A percentile compares a stretch with the other conserved stretches of the same genome.
phyloP scores from a whole-genome alignment of 2,329 filamentous ascomycete species.

The Penicillium sp. region DNA sequence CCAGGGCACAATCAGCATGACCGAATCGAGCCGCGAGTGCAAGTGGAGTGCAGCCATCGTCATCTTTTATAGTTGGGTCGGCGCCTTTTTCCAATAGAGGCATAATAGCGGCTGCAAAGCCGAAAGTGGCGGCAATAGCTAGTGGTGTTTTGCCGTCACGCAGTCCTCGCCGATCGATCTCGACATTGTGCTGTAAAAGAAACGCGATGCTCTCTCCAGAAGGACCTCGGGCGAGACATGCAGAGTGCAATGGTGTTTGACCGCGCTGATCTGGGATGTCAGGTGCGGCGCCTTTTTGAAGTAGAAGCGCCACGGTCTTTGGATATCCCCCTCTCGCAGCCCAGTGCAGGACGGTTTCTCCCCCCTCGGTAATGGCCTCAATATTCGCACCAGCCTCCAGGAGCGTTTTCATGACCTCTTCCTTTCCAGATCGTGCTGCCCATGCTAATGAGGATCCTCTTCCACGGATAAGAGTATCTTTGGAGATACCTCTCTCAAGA shows the following conservation, averaged over 20 bases:
- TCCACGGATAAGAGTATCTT: neutral
- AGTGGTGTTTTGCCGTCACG: neutral
- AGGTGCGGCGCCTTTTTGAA: constrained; percentile 24
- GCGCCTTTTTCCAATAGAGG: constrained; percentile 2
- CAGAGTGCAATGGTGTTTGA: neutral
- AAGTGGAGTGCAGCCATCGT: neutral
- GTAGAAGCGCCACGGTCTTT: constrained; percentile 22
- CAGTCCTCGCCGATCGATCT: neutral
- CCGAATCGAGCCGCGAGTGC: constrained; percentile 1
- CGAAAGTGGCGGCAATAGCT: neutral
- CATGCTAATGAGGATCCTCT: neutral
- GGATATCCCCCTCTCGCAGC: constrained; percentile 18
- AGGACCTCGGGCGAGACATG: neutral
- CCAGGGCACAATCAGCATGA: neutral
- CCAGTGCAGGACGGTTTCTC: constrained; percentile 26
- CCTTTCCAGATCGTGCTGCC: neutral
- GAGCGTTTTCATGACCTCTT: constrained; percentile 23
- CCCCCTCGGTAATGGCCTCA: constrained; percentile 24
- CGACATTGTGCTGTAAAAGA: constrained; percentile 1
- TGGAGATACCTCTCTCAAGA: neutral
- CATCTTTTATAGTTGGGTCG: neutral
- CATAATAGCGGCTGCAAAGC: neutral
- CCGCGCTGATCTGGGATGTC: neutral
- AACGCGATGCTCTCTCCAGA: neutral
- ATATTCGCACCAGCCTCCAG: constrained; percentile 24